Conservation (phyloP, 306 rosid genomes). For the Canavalia gladiata region DNA sequence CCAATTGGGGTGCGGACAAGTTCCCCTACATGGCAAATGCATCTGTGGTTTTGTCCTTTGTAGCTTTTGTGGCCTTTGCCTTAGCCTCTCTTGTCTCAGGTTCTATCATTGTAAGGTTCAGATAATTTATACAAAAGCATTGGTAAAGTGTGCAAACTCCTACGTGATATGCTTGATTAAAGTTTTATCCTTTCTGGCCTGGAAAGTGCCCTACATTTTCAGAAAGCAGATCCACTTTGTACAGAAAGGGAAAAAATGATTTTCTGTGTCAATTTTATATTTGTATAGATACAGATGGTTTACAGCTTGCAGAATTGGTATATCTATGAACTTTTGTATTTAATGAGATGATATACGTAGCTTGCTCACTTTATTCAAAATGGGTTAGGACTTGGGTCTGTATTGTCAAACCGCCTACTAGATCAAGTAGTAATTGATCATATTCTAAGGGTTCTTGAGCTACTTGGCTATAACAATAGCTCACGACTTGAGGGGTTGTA, state of each 20-base stretch:
- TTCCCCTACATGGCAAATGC: slow-evolving; percentile 80
- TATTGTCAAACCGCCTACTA: neutral
- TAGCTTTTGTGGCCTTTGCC: slow-evolving; percentile 80
- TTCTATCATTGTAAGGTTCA: slow-evolving; percentile 63
- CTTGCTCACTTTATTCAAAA: neutral
- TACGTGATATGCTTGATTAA: neutral
- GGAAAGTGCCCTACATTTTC: slow-evolving; percentile 22
- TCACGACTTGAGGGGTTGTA: no score
- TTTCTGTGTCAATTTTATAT: slow-evolving; percentile 12
- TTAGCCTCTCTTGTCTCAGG: slow-evolving; percentile 78
- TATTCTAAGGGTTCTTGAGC: no score
- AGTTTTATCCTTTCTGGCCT: slow-evolving; percentile 26
- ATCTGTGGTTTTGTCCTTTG: slow-evolving; percentile 75
- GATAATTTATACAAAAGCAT: slow-evolving; percentile 46
- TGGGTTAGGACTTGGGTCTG: neutral
- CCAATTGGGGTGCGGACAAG: slow-evolving; percentile 87
- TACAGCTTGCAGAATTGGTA: neutral
- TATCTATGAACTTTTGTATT: neutral
- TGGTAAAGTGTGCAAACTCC: slow-evolving; percentile 22
- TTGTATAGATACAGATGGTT: neutral
- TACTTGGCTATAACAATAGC: no score
- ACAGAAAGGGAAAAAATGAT: slow-evolving; percentile 13
- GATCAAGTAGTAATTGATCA: no score
- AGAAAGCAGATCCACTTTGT: slow-evolving; percentile 43
- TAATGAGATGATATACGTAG: neutral